phyloP scores from a whole-genome alignment of 495 filamentous ascomycete genomes.

The Penicillium soppii region DNA sequence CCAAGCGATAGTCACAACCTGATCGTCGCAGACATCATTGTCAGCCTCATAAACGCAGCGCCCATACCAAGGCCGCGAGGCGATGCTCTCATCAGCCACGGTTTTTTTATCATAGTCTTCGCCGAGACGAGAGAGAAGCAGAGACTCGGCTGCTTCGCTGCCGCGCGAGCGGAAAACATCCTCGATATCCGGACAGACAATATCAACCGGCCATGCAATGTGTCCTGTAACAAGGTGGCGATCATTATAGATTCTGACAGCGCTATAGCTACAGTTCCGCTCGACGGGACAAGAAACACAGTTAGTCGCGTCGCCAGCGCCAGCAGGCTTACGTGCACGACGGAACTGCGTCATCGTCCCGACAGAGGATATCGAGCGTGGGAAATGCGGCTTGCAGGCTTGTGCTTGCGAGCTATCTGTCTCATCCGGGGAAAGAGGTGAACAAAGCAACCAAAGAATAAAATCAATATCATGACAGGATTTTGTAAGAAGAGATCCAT shows the following conservation, averaged over 20 bases:
- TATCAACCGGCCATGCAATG: conserved; percentile 76
- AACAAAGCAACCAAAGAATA: conserved; percentile 72
- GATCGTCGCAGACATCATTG: conserved; percentile 88
- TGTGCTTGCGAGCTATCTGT: neutral
- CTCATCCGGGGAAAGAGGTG: conserved; percentile 26
- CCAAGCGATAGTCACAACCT: conserved; percentile 84
- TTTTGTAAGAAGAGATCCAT: conserved; percentile 76
- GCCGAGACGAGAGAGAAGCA: conserved; percentile 44
- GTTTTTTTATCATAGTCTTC: conserved; percentile 63
- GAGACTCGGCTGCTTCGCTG: conserved; percentile 19
- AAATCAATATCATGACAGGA: conserved; percentile 94
- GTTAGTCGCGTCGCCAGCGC: conserved; percentile 78
- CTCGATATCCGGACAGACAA: conserved; percentile 90
- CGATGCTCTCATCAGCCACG: conserved; percentile 51
- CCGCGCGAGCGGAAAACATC: conserved; percentile 40
- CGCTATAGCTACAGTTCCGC: conserved; percentile 74
- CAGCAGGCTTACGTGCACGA: conserved; percentile 65
- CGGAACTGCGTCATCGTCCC: conserved; percentile 69
- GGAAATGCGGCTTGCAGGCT: conserved; percentile 61
- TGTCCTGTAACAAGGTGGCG: conserved; percentile 58
- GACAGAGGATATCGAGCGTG: conserved; percentile 66
- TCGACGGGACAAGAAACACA: conserved; percentile 79
- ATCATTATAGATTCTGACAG: conserved; percentile 72
- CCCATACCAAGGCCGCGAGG: conserved; percentile 77
- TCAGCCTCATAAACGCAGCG: conserved; percentile 91